Base-by-base conservation (phyloP, 305 asterid species). In the Caryopteris hybrid region DNA sequence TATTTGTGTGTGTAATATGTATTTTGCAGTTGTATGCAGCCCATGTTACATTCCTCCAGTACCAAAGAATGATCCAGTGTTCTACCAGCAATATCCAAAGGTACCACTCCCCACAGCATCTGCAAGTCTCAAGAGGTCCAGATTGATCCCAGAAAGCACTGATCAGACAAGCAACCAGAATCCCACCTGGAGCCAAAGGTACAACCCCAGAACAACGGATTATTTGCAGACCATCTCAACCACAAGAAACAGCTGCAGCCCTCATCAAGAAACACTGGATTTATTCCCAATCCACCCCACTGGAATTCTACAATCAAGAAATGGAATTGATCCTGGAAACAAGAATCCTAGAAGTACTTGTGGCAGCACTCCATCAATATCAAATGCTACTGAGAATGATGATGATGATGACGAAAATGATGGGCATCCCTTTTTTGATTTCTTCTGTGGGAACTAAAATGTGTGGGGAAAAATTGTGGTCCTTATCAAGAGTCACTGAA, bases 241-340 rank as follows among this genome's bases (percentile, higher is more conserved):
- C 46, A 21, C 31, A 14, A 60, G 76, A 14, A 25, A 45, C 16
- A 21, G 14, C 33, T 23, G 39, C 54, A 16, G 18, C 33, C 67
- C 17, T 61, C 65, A 73, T 47, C 84, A 86, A 73, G 86, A 89
- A 72, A 92, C 98, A 38, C 80, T 92, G 79, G 86, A 92, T 62
- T 84, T 89, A 39, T 92, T 92, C 66, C 98, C 98, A 6, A 69
- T 83, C 51, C 85, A 87, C 36, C 98, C 96, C 36, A 87, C 88
- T 43, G 92, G 98, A 20, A 42, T 81, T 50, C 61, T 85, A 36
- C 86, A 81, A 60, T 66, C 75, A 52, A 76, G 74, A 72, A 74
- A 45, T 61, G 54, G 27, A 2, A 54, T 1, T 56, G 52, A 31
- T 43, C 59, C 9, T 3, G 29, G 11, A 18, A 14, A 18, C 20